phyloP scores from a whole-genome alignment of 2,329 filamentous ascomycete genomes.

The Fusarium sublunatum region DNA sequence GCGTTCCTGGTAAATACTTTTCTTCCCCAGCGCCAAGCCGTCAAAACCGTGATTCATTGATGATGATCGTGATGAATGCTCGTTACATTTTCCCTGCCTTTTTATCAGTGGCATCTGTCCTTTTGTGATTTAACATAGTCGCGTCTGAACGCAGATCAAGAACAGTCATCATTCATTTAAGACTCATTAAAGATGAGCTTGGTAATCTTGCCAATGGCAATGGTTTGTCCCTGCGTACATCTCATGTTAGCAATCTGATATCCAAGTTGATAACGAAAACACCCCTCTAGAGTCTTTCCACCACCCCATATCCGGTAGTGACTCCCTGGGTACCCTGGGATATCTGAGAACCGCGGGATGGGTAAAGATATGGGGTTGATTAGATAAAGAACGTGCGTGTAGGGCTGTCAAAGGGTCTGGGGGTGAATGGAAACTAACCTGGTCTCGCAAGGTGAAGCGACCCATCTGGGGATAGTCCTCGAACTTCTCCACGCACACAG shows the following conservation, averaged over 20 bases:
- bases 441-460: constrained; percentile 88
- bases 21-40: constrained; percentile 17
- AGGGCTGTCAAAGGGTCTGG: constrained; percentile 8
- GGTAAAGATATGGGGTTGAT: constrained; percentile 25
- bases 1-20: constrained; percentile 8
- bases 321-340: constrained; percentile 2
- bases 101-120: constrained; percentile 17
- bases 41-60: constrained; percentile 28
- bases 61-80: constrained; percentile 27
- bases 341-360: constrained; percentile 12
- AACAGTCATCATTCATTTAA: constrained; percentile 43
- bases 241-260: constrained; percentile 45
- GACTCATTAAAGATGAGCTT: constrained; percentile 72
- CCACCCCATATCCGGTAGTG: constrained; percentile 19
- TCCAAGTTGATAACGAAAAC: constrained; percentile 19
- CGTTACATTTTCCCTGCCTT: constrained; percentile 24
- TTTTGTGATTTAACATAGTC: constrained; percentile 17
- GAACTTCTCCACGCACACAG: constrained; percentile 92
- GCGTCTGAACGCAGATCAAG: constrained; percentile 4
- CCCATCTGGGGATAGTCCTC: constrained; percentile 96
- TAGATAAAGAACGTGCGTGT: constrained; percentile 7
- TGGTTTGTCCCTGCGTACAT: constrained; percentile 85
- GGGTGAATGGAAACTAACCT: constrained; percentile 64
- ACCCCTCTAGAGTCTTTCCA: constrained; percentile 13
- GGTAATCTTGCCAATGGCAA: constrained; percentile 99